These are phyloP conservation scores for Halteria grandinella DNA, from an alignment of 73 alveolate genomes.

Conservation along the genomic window DNA sequence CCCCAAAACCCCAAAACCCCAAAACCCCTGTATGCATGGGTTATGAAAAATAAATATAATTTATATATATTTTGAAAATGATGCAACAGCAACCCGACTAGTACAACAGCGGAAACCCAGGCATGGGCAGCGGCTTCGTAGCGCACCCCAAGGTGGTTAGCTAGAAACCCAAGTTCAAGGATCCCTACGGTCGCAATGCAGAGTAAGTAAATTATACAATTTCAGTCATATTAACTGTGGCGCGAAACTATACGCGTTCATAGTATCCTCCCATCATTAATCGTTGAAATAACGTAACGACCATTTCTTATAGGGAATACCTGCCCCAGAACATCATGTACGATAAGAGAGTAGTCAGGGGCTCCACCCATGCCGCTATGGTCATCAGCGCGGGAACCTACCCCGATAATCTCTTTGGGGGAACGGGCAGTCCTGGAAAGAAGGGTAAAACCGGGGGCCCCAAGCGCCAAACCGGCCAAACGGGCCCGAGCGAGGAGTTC, in stretches of 20 bases:
- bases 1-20: conserved; percentile 54
- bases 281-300: background rate
- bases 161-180: conserved; percentile 66
- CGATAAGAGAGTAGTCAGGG: conserved; percentile 97
- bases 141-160: conserved; percentile 68
- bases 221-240: background rate
- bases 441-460: conserved; percentile 40
- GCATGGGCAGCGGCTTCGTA: conserved; percentile 56
- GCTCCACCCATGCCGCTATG: conserved; percentile 95
- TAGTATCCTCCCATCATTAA: background rate
- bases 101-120: background rate
- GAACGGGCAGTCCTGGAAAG: conserved; percentile 13
- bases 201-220: conserved; percentile 35
- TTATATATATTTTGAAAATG: background rate
- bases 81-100: conserved; percentile 17
- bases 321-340: conserved; percentile 78
- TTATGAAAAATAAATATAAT: background rate
- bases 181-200: conserved; percentile 65
- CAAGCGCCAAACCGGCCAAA: conserved; percentile 3
- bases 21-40: background rate
- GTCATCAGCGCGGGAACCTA: conserved; percentile 86
- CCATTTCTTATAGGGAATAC: conserved; percentile 35
- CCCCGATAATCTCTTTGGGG: conserved; percentile 54
- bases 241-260: background rate
- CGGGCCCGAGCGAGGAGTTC: conserved; percentile 49